A percentile compares a stretch with the other conserved stretches of the same genome.
These are phyloP conservation scores for Phytophthora idaei DNA, from an alignment of 352 stramenopile genomes.

Conservation along the genomic window DNA sequence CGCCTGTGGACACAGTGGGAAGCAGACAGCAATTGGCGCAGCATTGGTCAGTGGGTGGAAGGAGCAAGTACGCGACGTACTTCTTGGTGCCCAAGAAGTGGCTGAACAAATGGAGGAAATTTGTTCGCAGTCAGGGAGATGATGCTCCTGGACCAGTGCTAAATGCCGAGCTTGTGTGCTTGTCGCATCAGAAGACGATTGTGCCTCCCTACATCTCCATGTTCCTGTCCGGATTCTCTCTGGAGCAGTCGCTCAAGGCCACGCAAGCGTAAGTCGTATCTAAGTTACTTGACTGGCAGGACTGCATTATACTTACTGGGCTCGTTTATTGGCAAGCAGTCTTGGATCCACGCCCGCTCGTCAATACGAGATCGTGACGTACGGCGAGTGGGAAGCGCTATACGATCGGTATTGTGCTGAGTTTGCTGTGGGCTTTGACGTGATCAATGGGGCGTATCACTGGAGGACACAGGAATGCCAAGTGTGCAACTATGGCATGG, in stretches of 20 bases:
- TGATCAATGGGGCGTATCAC: conserved; percentile 81
- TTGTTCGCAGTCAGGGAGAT: conserved; percentile 65
- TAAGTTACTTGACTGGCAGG: not conserved
- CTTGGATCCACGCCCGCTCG: conserved; percentile 53
- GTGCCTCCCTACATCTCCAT: conserved; percentile 87
- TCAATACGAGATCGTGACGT: conserved; percentile 89
- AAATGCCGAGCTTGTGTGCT: conserved; percentile 82
- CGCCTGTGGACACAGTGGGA: conserved; percentile 32
- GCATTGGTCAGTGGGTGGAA: conserved; percentile 59
- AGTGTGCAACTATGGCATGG: conserved; percentile 82
- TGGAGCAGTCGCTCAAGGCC: conserved; percentile 76
- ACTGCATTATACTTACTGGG: not conserved
- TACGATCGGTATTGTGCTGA: conserved; percentile 81
- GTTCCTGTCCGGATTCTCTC: conserved; percentile 83
- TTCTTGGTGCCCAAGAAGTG: conserved; percentile 89
- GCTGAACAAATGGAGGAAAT: conserved; percentile 82
- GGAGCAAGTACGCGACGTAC: conserved; percentile 62
- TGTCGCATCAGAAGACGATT: conserved; percentile 79
- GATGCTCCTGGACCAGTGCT: conserved; percentile 72
- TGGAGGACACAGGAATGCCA: conserved; percentile 83
- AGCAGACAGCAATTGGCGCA: conserved; percentile 38
- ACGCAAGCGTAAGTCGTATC: conserved; percentile 63
- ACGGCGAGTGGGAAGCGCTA: conserved; percentile 82
- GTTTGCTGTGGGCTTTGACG: conserved; percentile 82
- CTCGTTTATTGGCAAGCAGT: conserved; percentile 31